Conservation (phyloP, 2,329 filamentous ascomycete species). For the Scorias spongiosa region DNA sequence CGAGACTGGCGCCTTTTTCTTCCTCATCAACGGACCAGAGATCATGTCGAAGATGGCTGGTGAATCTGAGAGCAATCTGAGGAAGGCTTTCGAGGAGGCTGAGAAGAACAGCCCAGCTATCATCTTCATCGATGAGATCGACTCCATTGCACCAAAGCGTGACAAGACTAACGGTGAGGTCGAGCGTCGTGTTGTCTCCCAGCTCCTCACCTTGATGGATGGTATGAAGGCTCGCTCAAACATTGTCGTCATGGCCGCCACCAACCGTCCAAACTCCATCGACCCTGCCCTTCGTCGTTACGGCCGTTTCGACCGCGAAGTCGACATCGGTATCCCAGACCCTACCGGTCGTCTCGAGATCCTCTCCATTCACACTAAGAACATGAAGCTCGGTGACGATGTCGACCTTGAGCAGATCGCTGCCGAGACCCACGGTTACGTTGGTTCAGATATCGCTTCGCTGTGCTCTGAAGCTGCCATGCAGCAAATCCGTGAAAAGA, state of each 20-base stretch:
- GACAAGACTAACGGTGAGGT: slow-evolving; percentile 99
- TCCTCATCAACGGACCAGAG: slow-evolving; percentile 96
- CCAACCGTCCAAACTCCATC: slow-evolving; percentile 97
- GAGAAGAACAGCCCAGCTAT: slow-evolving; percentile 99
- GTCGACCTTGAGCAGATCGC: slow-evolving; percentile 95
- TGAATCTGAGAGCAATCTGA: slow-evolving; percentile 94
- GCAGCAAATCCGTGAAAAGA: slow-evolving; percentile 99
- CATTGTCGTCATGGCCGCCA: slow-evolving; percentile 97
- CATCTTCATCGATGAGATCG: slow-evolving; percentile 99
- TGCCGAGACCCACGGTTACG: slow-evolving; percentile 95
- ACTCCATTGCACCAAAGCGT: slow-evolving; percentile 97
- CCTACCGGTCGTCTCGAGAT: slow-evolving; percentile 98
- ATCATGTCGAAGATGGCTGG: slow-evolving; percentile 99
- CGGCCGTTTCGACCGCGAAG: slow-evolving; percentile 96
- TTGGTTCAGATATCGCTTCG: slow-evolving; percentile 94
- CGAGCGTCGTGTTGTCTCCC: slow-evolving; percentile 94
- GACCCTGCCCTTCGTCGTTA: slow-evolving; percentile 95
- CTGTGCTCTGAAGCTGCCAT: slow-evolving; percentile 98
- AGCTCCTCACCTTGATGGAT: slow-evolving; percentile 95
- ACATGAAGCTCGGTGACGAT: slow-evolving; percentile 97
- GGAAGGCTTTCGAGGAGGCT: slow-evolving; percentile 98
- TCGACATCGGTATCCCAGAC: slow-evolving; percentile 95
- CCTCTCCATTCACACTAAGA: slow-evolving; percentile 98
- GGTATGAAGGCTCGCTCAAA: slow-evolving; percentile 99
- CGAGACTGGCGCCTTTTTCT: slow-evolving; percentile 98